phyloP scores from a whole-genome alignment of 305 asterid species.

The Andrographis paniculata region DNA sequence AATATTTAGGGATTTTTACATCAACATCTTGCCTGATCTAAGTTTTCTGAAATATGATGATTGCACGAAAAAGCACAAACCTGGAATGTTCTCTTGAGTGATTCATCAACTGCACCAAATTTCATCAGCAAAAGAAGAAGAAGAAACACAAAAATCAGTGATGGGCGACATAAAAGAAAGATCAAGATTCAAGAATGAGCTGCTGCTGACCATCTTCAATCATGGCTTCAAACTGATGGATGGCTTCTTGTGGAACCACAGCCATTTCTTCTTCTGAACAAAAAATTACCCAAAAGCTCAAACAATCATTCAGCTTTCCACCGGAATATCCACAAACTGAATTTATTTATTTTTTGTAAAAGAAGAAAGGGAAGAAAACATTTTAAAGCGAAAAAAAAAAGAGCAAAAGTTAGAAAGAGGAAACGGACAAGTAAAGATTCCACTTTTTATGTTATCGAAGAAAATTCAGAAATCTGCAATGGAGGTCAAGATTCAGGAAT shows the following conservation, averaged over 20 bases:
- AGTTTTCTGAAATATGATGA: background rate
- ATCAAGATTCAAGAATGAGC: slow-evolving; percentile 16
- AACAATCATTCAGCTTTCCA: slow-evolving; percentile 14
- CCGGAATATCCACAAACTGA: slow-evolving; percentile 14
- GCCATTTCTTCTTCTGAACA: slow-evolving; percentile 36
- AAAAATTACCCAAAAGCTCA: slow-evolving; percentile 1
- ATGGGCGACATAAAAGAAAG: slow-evolving; percentile 14
- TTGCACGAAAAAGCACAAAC: slow-evolving; percentile 21
- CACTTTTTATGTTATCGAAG: slow-evolving; percentile 21
- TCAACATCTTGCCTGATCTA: background rate
- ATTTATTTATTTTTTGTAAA: slow-evolving; percentile 6
- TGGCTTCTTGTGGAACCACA: slow-evolving; percentile 61
- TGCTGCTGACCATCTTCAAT: slow-evolving; percentile 53
- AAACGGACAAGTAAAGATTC: slow-evolving; percentile 29
- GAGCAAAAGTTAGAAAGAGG: slow-evolving; percentile 9
- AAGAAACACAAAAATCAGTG: slow-evolving; percentile 9
- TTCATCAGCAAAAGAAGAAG: slow-evolving; percentile 9
- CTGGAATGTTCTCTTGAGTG: slow-evolving; percentile 50
- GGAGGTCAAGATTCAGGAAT: slow-evolving; percentile 41
- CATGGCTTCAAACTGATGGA: slow-evolving; percentile 42
- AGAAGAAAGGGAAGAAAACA: slow-evolving; percentile 7
- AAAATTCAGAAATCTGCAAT: background rate
- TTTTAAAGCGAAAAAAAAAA: slow-evolving; percentile 9
- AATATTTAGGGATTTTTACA: background rate
- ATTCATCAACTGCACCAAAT: slow-evolving; percentile 51